Base-by-base conservation (phyloP, 2,329 filamentous ascomycete genomes). In the Aureobasidium melanogenum region DNA sequence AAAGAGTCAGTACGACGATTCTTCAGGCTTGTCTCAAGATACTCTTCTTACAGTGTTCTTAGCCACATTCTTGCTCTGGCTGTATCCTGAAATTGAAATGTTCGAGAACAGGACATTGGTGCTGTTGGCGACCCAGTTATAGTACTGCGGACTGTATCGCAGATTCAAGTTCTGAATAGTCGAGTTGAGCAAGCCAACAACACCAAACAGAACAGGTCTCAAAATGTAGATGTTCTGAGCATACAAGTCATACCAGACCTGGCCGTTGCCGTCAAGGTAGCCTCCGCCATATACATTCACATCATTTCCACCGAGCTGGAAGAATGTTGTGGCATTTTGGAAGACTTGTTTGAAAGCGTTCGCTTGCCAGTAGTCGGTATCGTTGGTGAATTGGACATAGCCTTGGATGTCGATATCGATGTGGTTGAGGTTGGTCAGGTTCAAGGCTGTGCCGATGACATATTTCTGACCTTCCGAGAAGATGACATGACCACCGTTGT, bases 241-340 rank as follows among this genome's bases (percentile, higher is more conserved):
- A 65, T 84, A 87, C 26, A 82, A 72, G 64, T 87, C 82, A 67
- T 87, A 88, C 82, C 85, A 86, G 1, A 79, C 78, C 67, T 87
- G 83, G 0, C 84, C 84, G 61, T 84, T 85, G 17, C 87, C 86
- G 67, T 88, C 80, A 9, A 87, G 71, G 10, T 78, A 83, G 46
- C 84, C 83, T 17, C 82, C 83, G 0, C 86, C 87, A 63, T 87
- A 89, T 48, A 89, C 79, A 62, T 88, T 85, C 12, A 89, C 82
- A 71, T 83, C 84, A 22, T 80, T 75, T 32, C 86, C 86, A 43
- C 86, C 85, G 39, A 87, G 78, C 68, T 84, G 80, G 77, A 85
- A 88, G 76, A 88, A 88, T 1, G 83, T 83, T 0, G 83, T 85
- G 5, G 82, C 80, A 64, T 88, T 87, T 67, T 89, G 87, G 73